phyloP scores from a whole-genome alignment of 2,329 filamentous ascomycete genomes.

The Mariannaea sp. region DNA sequence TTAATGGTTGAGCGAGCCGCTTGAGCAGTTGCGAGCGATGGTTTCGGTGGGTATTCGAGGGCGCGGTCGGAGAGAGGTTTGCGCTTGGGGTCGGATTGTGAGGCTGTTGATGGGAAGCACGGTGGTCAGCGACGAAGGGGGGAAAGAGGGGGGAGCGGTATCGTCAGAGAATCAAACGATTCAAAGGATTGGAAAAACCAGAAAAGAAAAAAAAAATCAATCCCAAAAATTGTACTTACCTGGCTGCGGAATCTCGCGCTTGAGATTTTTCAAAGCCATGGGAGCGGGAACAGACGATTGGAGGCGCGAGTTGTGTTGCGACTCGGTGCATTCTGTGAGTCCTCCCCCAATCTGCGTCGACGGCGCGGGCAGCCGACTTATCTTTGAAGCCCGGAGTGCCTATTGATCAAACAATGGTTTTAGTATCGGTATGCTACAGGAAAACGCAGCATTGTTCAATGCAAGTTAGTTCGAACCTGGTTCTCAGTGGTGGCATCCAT shows the following conservation, averaged over 20 bases:
- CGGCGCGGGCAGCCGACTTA: constrained; percentile 42
- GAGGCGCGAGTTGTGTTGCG: constrained; percentile 62
- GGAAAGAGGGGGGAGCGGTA: not conserved
- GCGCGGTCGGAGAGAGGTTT: constrained; percentile 62
- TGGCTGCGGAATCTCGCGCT: constrained; percentile 56
- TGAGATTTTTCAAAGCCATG: constrained; percentile 49
- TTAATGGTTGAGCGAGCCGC: constrained; percentile 52
- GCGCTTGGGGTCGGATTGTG: constrained; percentile 63
- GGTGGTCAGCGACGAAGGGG: constrained; percentile 22
- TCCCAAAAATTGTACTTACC: too few species aligned
- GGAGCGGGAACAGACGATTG: constrained; percentile 50
- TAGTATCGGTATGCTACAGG: too few species aligned
- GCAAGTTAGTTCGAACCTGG: constrained; percentile 32
- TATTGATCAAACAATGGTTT: constrained; percentile 22
- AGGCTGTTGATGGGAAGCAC: constrained; percentile 46
- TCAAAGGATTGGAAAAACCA: too few species aligned
- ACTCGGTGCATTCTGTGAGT: constrained; percentile 62
- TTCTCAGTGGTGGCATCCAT: constrained; percentile 42
- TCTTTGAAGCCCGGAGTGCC: constrained; percentile 39
- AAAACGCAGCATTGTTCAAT: too few species aligned
- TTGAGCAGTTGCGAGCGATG: constrained; percentile 46
- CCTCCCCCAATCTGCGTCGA: constrained; percentile 38
- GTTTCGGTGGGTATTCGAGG: constrained; percentile 53
- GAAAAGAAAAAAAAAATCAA: not conserved
- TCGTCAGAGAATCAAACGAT: too few species aligned